phyloP scores from a whole-genome alignment of 2,329 filamentous ascomycete species.

The Penicillium sclerotiorum region DNA sequence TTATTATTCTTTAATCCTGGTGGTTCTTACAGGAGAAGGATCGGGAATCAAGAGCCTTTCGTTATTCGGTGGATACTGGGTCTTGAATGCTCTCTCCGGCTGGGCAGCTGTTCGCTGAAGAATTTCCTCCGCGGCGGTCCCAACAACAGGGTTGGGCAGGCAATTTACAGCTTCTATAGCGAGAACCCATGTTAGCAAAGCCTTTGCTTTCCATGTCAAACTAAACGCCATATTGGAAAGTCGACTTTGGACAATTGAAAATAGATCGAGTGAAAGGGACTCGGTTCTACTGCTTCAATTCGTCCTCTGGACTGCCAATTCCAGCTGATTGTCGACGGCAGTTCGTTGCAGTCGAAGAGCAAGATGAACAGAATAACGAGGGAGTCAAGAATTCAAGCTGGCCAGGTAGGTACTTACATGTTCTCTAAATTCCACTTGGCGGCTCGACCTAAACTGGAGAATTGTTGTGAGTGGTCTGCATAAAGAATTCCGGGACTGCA shows the following conservation, averaged over 20 bases:
- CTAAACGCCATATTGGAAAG: conserved; percentile 4
- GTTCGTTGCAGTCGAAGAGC: background rate
- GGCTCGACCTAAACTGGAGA: background rate
- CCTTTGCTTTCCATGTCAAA: conserved; percentile 26
- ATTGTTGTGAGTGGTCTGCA: conserved; percentile 20
- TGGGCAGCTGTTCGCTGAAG: conserved; percentile 17
- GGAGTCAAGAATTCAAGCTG: background rate
- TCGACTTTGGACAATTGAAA: background rate
- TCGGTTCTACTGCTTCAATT: background rate
- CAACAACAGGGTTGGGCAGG: conserved; percentile 24
- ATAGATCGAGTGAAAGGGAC: background rate
- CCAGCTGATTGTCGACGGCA: background rate
- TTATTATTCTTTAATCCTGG: background rate
- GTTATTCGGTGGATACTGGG: conserved; percentile 40
- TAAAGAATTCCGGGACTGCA: conserved; percentile 17
- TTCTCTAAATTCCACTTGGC: background rate
- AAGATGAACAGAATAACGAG: background rate
- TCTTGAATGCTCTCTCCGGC: conserved; percentile 27
- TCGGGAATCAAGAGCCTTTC: conserved; percentile 30
- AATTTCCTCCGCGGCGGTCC: conserved; percentile 12
- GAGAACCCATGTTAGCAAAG: conserved; percentile 41
- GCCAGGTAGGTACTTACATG: background rate
- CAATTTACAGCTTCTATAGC: conserved; percentile 30
- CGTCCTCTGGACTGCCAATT: background rate
- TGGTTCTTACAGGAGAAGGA: conserved; percentile 33